These are phyloP conservation scores for Myxozyma neglecta DNA, from an alignment of 805 yeast genomes.

Conservation along the genomic window DNA sequence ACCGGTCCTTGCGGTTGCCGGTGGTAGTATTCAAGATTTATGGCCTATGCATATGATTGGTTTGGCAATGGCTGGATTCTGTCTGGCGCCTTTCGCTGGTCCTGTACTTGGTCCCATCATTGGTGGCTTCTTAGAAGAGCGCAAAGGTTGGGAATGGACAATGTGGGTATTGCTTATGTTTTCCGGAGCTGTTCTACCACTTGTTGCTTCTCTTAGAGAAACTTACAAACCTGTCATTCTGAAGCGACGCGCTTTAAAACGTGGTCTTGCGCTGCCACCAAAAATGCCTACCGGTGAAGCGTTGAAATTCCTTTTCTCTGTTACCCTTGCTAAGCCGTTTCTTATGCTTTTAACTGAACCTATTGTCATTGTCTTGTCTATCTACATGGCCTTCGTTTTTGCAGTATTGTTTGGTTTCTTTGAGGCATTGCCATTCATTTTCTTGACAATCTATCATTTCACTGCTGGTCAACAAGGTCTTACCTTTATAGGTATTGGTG, in stretches of 20 bases:
- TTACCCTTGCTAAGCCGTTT: constrained; percentile 61
- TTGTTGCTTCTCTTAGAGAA: constrained; percentile 56
- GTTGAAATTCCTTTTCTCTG: constrained; percentile 48
- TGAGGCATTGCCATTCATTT: constrained; percentile 57
- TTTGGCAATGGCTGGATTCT: constrained; percentile 69
- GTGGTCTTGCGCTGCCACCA: constrained; percentile 47
- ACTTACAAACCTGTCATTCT: constrained; percentile 71
- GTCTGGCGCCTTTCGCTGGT: constrained; percentile 60
- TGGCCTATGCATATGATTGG: constrained; percentile 68
- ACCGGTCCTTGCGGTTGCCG: constrained; percentile 84
- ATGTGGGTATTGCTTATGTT: constrained; percentile 72
- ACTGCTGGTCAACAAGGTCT: constrained; percentile 53
- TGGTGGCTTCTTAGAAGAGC: constrained; percentile 55
- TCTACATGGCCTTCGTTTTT: constrained; percentile 54
- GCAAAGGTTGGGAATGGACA: constrained; percentile 61
- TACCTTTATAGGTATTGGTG: constrained; percentile 60
- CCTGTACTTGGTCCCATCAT: constrained; percentile 52
- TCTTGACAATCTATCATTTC: constrained; percentile 49
- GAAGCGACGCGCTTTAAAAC: constrained; percentile 57
- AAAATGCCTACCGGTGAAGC: constrained; percentile 38
- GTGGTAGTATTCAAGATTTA: constrained; percentile 75
- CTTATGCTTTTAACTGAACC: constrained; percentile 74
- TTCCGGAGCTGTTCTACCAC: constrained; percentile 54
- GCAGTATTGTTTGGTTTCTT: constrained; percentile 58
- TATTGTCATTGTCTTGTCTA: constrained; percentile 58